These are phyloP conservation scores for Raffaelea albimanens DNA, from an alignment of 2,329 filamentous ascomycete genomes.

Conservation along the genomic window DNA sequence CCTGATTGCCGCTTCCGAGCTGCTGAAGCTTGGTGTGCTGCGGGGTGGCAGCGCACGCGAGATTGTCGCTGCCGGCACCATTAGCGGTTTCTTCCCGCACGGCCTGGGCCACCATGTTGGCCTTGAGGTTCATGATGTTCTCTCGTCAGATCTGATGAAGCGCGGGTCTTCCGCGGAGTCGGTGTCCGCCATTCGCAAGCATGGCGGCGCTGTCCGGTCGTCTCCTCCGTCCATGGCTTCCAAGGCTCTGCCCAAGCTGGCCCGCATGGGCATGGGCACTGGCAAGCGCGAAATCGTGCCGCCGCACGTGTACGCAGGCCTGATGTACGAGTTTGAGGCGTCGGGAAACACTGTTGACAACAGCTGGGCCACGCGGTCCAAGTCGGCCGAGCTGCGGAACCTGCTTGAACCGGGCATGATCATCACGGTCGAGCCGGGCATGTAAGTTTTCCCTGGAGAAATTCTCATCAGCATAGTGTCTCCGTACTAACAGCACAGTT, in stretches of 20 bases:
- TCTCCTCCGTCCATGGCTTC: too few relatives aligned
- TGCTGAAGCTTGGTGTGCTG: conserved; percentile 65
- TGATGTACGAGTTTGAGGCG: conserved; percentile 16
- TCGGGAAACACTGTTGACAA: background rate
- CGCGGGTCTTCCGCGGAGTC: too few relatives aligned
- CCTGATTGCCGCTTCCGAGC: conserved; percentile 59
- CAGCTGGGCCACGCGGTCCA: background rate
- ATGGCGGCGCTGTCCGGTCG: too few relatives aligned
- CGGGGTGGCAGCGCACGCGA: conserved; percentile 47
- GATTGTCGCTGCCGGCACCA: conserved; percentile 40
- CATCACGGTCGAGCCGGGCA: conserved; percentile 71
- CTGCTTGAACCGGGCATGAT: conserved; percentile 54
- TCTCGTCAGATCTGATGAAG: conserved; percentile 27
- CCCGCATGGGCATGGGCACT: too few relatives aligned
- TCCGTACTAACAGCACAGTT: conserved; percentile 39
- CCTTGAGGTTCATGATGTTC: conserved; percentile 55
- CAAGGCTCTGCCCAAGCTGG: conserved; percentile 7
- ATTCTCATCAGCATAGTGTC: too few relatives aligned
- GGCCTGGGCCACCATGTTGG: conserved; percentile 57
- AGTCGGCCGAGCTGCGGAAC: conserved; percentile 1
- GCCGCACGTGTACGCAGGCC: conserved; percentile 22
- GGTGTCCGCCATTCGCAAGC: too few relatives aligned
- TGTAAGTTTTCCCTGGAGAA: conserved; percentile 40
- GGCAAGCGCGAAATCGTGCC: conserved; percentile 33
- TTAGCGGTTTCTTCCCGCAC: conserved; percentile 57